phyloP scores from a whole-genome alignment of 768 basidiomycete species.

The Candolleomyces aberdarensis region DNA sequence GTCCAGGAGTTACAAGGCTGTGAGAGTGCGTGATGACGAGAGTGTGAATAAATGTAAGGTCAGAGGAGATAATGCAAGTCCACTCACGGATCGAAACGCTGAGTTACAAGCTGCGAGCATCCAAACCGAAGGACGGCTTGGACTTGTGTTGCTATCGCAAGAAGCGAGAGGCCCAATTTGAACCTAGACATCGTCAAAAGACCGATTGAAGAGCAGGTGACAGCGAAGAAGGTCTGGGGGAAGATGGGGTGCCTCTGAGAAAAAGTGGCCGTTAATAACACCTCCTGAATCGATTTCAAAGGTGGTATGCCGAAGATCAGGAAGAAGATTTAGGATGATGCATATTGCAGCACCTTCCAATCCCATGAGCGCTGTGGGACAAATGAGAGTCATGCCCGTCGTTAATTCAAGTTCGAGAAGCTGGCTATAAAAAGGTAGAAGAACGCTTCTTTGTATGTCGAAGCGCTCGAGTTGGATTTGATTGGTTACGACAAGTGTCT shows the following conservation, averaged over 20 bases:
- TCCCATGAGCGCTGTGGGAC: no score
- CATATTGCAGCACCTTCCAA: background rate
- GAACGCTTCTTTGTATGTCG: no score
- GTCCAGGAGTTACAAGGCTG: background rate
- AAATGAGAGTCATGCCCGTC: no score
- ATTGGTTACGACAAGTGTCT: no score
- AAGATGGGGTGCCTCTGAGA: no score
- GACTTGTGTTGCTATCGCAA: background rate
- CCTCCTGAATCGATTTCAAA: no score
- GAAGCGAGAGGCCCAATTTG: background rate
- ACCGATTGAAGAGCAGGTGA: no score
- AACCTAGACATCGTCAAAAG: no score
- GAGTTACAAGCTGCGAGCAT: slow-evolving; percentile 2
- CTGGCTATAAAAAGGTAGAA: background rate
- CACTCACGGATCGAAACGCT: slow-evolving; percentile 4
- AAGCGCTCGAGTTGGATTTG: no score
- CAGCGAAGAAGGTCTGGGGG: no score
- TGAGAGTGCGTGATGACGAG: background rate
- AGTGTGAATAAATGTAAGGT: no score
- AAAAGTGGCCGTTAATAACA: no score
- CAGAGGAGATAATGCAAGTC: background rate
- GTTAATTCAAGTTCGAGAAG: background rate
- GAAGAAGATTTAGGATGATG: slow-evolving; percentile 3
- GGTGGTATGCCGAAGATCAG: background rate
- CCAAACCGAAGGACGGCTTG: slow-evolving; percentile 1